Conservation (phyloP, 495 filamentous ascomycete genomes). For the Neurospora sp. region DNA sequence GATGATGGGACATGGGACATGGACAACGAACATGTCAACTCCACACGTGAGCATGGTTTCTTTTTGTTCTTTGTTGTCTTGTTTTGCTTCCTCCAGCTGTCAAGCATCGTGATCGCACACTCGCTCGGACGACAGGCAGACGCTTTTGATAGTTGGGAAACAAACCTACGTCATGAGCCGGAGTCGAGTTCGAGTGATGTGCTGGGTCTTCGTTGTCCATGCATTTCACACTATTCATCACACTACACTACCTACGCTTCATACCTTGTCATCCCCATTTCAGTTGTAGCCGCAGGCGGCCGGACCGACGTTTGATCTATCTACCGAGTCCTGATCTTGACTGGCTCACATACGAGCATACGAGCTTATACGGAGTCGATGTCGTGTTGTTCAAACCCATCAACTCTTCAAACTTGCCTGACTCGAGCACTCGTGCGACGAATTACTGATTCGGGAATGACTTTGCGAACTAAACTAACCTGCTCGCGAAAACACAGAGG, state of each 20-base stretch:
- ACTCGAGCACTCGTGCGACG: background rate
- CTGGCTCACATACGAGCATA: background rate
- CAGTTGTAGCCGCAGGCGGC: background rate
- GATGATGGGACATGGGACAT: background rate
- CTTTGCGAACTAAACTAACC: background rate
- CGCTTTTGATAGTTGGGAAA: background rate
- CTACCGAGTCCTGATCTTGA: background rate
- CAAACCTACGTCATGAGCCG: background rate
- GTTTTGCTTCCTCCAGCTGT: background rate
- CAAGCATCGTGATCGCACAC: background rate
- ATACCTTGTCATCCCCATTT: background rate
- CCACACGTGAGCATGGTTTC: background rate
- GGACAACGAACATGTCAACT: background rate
- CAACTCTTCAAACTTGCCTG: background rate
- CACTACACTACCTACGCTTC: background rate
- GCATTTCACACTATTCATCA: background rate
- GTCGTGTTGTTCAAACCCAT: background rate
- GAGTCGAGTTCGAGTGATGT: background rate
- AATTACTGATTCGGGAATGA: background rate
- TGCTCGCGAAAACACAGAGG: slow-evolving; percentile 28
- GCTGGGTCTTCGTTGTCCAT: background rate
- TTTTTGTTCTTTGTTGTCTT: background rate
- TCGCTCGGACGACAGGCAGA: background rate
- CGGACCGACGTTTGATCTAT: background rate
- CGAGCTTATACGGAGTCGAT: background rate